A percentile compares a stretch with the other conserved stretches of the same genome.
phyloP scores from a whole-genome alignment of 306 rosid genomes.

The Fragaria nilgerrensis region DNA sequence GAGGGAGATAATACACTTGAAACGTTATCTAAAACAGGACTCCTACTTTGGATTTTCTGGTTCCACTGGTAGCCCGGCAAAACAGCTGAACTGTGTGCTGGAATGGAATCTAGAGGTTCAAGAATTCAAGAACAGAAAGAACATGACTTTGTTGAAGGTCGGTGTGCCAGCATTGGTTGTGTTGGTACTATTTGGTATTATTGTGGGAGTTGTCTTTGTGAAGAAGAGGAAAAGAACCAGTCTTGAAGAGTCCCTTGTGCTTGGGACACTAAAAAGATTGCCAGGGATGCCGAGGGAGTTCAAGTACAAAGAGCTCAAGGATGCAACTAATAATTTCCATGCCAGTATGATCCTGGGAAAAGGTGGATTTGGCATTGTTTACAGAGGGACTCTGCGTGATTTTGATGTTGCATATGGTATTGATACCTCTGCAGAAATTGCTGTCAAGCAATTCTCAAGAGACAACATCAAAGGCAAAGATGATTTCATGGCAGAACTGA shows the following conservation, averaged over 20 bases:
- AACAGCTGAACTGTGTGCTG: slow-evolving; percentile 38
- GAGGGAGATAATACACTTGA: slow-evolving; percentile 33
- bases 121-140: background rate
- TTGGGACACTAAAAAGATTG: slow-evolving; percentile 35
- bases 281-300: slow-evolving; percentile 54
- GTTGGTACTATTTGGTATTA: slow-evolving; percentile 14
- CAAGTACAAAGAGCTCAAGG: slow-evolving; percentile 40
- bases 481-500: slow-evolving; percentile 56
- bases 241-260: slow-evolving; percentile 30
- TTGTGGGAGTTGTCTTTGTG: slow-evolving; percentile 17
- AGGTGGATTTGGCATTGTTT: slow-evolving; percentile 55
- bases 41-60: slow-evolving; percentile 47
- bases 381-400: slow-evolving; percentile 40
- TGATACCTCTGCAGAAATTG: slow-evolving; percentile 22
- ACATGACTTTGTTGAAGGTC: slow-evolving; percentile 28
- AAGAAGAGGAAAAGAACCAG: slow-evolving; percentile 27
- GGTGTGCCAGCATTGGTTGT: slow-evolving; percentile 26
- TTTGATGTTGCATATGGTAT: background rate
- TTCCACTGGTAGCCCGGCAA: slow-evolving; percentile 38
- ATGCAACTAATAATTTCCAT: slow-evolving; percentile 44
- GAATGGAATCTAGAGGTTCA: slow-evolving; percentile 40
- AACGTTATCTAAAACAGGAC: slow-evolving; percentile 10
- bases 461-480: slow-evolving; percentile 41
- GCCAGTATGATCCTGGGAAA: slow-evolving; percentile 43
- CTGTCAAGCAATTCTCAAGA: slow-evolving; percentile 49